Evolutionary conservation across 805 yeast species (phyloP), one percentile per base, ranked within the genome.

Genomic region (Sugiyamaella marilandica): DNA sequence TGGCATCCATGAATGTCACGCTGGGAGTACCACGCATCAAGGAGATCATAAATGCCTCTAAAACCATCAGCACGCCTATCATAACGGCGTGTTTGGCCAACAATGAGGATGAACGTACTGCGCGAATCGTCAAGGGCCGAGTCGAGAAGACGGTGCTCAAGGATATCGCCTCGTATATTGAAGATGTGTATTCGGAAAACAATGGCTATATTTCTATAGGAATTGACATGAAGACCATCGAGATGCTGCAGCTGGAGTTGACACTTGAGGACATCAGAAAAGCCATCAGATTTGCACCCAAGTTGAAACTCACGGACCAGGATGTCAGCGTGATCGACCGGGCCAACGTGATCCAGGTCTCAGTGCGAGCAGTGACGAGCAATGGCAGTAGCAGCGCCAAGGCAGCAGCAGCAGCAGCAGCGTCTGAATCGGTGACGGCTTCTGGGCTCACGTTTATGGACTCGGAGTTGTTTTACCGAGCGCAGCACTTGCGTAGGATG

Each of bases 1-100:
- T 94, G 53, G 98, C 99, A 34, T 87, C 96, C 45, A 94, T 92
- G 97, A 94, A 94, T 75, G 96, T 92, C 59, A 94, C 99, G 0
- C 80, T 94, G 61, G 99, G 99, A 81, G 99, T 94, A 50, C 99
- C 99, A 47, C 97, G 99, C 80, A 92, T 94, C 68, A 94, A 94
- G 73, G 99, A 94, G 76, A 94, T 94, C 69, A 94, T 94, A 69
- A 94, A 94, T 69, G 99, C 99, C 2, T 87, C 97, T 16, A 94
- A 94, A 69, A 81, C 82, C 16, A 94, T 94, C 62, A 88, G 96
- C 5, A 94, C 99, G 7, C 99, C 99, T 1, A 94, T 94, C 66
- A 94, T 94, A 66, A 90, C 92, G 61, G 95, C 97, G 2, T 90
- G 86, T 9, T 76, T 94, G 60, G 98, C 91, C 5, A 94, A 94